These are phyloP conservation scores for Euphorbia pulcherrima DNA, from an alignment of 345 rosid genomes.

Conservation along the genomic window DNA sequence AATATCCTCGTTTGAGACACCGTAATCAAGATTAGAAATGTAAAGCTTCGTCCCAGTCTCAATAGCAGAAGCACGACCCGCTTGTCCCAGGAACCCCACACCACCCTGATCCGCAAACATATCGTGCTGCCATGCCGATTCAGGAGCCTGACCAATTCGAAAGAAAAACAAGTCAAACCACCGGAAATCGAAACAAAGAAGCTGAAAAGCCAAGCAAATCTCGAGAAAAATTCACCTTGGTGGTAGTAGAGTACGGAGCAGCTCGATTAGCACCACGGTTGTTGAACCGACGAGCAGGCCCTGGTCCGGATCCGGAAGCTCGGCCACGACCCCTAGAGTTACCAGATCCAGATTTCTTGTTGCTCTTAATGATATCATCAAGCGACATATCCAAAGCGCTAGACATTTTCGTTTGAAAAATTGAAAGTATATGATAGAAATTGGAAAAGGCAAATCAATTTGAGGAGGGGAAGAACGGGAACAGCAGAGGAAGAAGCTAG, in stretches of 20 bases:
- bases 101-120: conserved; percentile 57
- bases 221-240: conserved; percentile 36
- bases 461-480: background rate
- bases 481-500: background rate
- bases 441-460: background rate
- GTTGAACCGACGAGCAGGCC: conserved; percentile 63
- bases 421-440: background rate
- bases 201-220: conserved; percentile 20
- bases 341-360: conserved; percentile 65
- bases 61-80: conserved; percentile 54
- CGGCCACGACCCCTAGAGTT: conserved; percentile 52
- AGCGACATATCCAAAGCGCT: conserved; percentile 93
- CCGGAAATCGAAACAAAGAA: conserved; percentile 10
- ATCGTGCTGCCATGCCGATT: conserved; percentile 83
- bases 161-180: conserved; percentile 16
- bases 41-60: conserved; percentile 97
- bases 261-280: conserved; percentile 61
- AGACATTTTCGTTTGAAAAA: conserved; percentile 43
- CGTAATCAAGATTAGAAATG: conserved; percentile 83
- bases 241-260: conserved; percentile 57
- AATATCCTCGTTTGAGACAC: conserved; percentile 90
- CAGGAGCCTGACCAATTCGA: conserved; percentile 62
- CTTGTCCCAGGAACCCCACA: conserved; percentile 37
- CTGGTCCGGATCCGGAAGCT: conserved; percentile 58
- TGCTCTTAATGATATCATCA: conserved; percentile 86